phyloP scores from a whole-genome alignment of 768 basidiomycete genomes.

The Panus rudis region DNA sequence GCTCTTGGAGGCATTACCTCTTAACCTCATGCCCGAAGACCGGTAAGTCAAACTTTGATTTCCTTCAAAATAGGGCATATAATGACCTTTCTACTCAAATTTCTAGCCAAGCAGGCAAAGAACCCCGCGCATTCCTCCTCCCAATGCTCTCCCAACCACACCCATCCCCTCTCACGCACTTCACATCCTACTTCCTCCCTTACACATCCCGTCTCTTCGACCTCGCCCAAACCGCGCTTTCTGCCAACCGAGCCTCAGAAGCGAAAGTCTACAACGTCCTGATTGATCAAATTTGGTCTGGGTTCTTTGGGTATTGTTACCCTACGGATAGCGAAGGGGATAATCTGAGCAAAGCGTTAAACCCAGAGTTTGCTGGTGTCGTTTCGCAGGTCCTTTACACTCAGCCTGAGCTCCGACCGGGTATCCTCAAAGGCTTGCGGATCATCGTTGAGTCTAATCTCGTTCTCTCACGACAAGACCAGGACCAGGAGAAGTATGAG shows the following conservation, averaged over 20 bases:
- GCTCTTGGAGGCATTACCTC: conserved; percentile 64
- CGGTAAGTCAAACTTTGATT: conserved; percentile 41
- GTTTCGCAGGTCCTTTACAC: conserved; percentile 89
- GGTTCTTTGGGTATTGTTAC: conserved; percentile 87
- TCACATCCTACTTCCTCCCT: conserved; percentile 86
- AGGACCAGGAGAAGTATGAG: conserved; percentile 21
- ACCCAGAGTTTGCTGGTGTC: conserved; percentile 74
- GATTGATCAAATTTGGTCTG: conserved; percentile 89
- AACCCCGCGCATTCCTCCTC: conserved; percentile 87
- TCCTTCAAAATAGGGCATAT: background rate
- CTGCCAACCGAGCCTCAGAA: too few relatives aligned
- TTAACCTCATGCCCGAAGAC: conserved; percentile 54
- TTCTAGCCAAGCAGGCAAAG: conserved; percentile 61
- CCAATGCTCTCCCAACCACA: conserved; percentile 81
- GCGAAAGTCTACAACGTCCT: conserved; percentile 95
- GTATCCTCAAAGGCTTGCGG: conserved; percentile 78
- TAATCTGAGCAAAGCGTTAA: conserved; percentile 50
- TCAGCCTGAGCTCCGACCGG: conserved; percentile 75
- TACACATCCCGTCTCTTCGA: conserved; percentile 91
- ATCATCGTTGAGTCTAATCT: conserved; percentile 77
- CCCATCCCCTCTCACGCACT: conserved; percentile 76
- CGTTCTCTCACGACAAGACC: conserved; percentile 38
- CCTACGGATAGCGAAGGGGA: too few relatives aligned
- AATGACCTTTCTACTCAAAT: too few relatives aligned
- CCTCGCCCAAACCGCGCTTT: conserved; percentile 73